phyloP scores from a whole-genome alignment of 495 filamentous ascomycete species.

The Amphirosellinia nigrospora region DNA sequence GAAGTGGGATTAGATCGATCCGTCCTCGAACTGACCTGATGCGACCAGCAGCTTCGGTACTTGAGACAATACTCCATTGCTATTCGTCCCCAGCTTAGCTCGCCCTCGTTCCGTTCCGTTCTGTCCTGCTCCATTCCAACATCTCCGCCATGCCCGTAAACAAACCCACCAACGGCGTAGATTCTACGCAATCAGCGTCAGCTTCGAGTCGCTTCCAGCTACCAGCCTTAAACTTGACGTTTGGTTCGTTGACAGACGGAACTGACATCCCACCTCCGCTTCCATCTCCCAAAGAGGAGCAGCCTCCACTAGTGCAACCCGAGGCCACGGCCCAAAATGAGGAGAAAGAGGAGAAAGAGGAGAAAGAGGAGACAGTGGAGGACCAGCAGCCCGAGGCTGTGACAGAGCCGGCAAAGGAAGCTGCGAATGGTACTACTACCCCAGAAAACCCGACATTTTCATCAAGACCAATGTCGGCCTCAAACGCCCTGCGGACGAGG shows the following conservation, averaged over 20 bases:
- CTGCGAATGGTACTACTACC: conserved; percentile 44
- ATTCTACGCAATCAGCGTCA: conserved; percentile 27
- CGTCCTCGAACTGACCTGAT: conserved; percentile 12
- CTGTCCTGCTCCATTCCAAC: neutral
- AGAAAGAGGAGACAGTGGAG: conserved; percentile 7
- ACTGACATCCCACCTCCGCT: conserved; percentile 62
- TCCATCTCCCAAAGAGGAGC: conserved; percentile 57
- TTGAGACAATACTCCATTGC: conserved; percentile 5
- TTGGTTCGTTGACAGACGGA: conserved; percentile 61
- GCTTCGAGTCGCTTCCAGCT: conserved; percentile 57
- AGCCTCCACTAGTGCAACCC: conserved; percentile 39
- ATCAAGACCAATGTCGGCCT: conserved; percentile 40
- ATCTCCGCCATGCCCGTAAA: conserved; percentile 34
- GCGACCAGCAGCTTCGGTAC: neutral
- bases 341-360: conserved; percentile 7
- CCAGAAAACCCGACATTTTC: conserved; percentile 40
- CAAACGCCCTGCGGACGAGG: conserved; percentile 51
- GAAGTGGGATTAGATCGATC: neutral
- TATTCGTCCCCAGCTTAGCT: neutral
- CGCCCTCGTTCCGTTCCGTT: too few species aligned
- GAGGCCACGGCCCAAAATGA: conserved; percentile 34
- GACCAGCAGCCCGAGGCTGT: conserved; percentile 22
- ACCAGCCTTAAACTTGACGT: conserved; percentile 56
- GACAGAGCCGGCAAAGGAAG: conserved; percentile 31
- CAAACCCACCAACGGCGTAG: conserved; percentile 30